phyloP scores from a whole-genome alignment of 2,329 filamentous ascomycete species.

The Fusarium solani-melongenae region DNA sequence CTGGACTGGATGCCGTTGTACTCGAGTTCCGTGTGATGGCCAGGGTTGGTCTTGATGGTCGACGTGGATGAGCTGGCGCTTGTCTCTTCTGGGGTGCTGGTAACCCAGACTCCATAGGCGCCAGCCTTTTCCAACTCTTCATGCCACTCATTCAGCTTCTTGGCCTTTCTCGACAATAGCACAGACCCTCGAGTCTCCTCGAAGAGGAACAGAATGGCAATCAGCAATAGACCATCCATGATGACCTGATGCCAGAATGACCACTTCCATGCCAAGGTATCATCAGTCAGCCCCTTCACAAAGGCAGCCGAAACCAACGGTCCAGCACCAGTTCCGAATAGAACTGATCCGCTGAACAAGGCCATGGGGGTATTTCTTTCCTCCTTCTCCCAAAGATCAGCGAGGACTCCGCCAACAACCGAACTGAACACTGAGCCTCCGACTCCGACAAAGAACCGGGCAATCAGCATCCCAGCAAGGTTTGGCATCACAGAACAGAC shows the following conservation, averaged over 20 bases:
- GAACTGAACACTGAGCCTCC: conserved; percentile 84
- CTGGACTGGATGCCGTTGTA: background rate
- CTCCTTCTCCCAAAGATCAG: conserved; percentile 83
- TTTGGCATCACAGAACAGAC: conserved; percentile 77
- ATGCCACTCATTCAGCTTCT: conserved; percentile 81
- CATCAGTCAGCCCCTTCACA: conserved; percentile 65
- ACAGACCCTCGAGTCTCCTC: conserved; percentile 86
- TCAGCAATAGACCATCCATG: conserved; percentile 67
- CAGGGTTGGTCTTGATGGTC: conserved; percentile 29
- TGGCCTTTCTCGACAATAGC: conserved; percentile 80
- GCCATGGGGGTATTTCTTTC: conserved; percentile 92
- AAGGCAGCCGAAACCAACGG: conserved; percentile 79
- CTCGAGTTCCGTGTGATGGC: conserved; percentile 11
- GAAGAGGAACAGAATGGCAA: conserved; percentile 76
- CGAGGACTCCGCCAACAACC: conserved; percentile 92
- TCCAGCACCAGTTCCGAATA: conserved; percentile 83
- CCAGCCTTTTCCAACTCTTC: conserved; percentile 75
- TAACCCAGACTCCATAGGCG: conserved; percentile 59
- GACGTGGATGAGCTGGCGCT: conserved; percentile 36
- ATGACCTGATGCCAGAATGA: conserved; percentile 90
- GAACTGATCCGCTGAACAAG: conserved; percentile 81
- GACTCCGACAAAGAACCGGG: conserved; percentile 81
- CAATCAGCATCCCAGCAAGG: conserved; percentile 78
- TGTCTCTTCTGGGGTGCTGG: conserved; percentile 10
- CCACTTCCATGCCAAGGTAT: conserved; percentile 77